Evolutionary conservation across 495 filamentous ascomycete species (phyloP), one percentile per base, ranked within the genome.

Genomic region (Penicillium pancosmium): DNA sequence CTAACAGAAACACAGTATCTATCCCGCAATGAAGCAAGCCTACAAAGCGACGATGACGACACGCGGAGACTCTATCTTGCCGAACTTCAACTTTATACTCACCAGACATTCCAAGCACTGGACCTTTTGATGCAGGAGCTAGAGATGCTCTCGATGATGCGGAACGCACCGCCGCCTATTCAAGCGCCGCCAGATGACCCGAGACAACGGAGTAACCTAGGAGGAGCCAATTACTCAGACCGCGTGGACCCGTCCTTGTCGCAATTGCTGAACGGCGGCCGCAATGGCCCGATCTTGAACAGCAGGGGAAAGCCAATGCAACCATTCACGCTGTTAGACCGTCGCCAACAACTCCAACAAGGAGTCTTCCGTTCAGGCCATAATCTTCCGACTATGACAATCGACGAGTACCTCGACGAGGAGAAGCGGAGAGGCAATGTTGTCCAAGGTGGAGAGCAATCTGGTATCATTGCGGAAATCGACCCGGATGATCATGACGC

Each of bases 321-420:
- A 59, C 95, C 93, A 3, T 98, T 98, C 66, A 97, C 92, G 4
- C 70, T 98, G 34, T 77, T 94, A 1, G 87, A 88, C 65, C 90
- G 82, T 52, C 84, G 94, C 5, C 84, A 92, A 65, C 83, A 90
- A 62, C 72, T 97, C 41, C 87, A 87, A 54, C 77, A 87, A 48
- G 91, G 93, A 4, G 93, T 98, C 3, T 98, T 98, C 72, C 83
- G 88, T 53, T 85, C 92, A 3, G 90, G 93, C 8, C 94, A 98
- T 70, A 97, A 89, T 72, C 75, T 98, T 43, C 94, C 94, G 9
- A 98, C 95, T 0, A 98, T 98, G 94, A 90, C 85, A 0, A 98
- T 98, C 58, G 95, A 98, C 62, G 94, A 98, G 73, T 98, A 98
- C 68, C 77, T 98, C 15, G 93, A 93, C 48, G 94, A 98, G 75